These are phyloP conservation scores for Amphirosellinia nigrospora DNA, from an alignment of 495 filamentous ascomycete species.

Conservation along the genomic window DNA sequence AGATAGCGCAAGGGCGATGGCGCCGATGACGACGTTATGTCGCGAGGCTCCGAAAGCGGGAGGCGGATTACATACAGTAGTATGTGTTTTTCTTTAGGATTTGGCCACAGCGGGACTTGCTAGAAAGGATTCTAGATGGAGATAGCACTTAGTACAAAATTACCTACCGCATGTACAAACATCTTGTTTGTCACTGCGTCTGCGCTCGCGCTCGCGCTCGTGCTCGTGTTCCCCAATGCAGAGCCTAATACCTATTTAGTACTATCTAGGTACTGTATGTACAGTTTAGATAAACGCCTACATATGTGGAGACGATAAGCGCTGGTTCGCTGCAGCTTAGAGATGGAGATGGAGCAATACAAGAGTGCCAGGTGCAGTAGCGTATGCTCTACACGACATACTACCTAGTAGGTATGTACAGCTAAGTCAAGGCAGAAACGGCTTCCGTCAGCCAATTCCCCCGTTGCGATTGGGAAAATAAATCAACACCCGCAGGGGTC, in stretches of 20 bases:
- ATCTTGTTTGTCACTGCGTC: no score
- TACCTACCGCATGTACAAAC: not conserved
- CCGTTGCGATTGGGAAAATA: not conserved
- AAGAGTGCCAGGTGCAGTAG: no score
- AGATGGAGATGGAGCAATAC: not conserved
- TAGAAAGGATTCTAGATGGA: not conserved
- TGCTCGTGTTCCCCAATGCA: no score
- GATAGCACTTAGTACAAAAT: not conserved
- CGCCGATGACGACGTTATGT: conserved; percentile 38
- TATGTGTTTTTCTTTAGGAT: not conserved
- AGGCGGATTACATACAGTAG: conserved; percentile 27
- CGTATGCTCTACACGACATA: not conserved
- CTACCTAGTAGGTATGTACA: not conserved
- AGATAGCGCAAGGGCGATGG: not conserved
- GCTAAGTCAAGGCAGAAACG: conserved; percentile 21
- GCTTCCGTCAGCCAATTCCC: conserved; percentile 18
- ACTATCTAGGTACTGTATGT: no score
- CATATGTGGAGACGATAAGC: conserved; percentile 17
- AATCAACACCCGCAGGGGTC: conserved; percentile 13
- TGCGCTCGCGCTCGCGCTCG: no score
- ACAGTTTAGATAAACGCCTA: not conserved
- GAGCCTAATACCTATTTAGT: no score
- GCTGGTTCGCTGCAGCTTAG: conserved; percentile 5
- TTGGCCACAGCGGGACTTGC: conserved; percentile 4
- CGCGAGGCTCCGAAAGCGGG: conserved; percentile 44